Conservation (phyloP, 2,329 filamentous ascomycete species). For the Pseudocercospora vitis region DNA sequence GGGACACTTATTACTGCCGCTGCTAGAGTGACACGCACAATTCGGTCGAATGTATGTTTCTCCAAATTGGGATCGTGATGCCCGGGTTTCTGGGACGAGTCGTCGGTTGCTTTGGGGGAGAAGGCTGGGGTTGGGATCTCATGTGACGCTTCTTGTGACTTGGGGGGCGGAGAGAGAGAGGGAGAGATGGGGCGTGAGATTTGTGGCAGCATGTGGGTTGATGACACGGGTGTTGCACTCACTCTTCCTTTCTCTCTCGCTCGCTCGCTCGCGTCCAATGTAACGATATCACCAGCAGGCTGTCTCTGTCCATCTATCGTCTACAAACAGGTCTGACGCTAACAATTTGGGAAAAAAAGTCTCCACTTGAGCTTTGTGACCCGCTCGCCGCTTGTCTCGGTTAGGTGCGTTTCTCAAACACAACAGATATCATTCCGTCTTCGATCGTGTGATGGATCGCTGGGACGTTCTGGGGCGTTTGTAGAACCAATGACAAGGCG, state of each 20-base stretch:
- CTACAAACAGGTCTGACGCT: neutral
- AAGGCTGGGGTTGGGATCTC: slow-evolving; percentile 6
- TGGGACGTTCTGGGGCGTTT: slow-evolving; percentile 12
- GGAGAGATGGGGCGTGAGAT: too few species aligned
- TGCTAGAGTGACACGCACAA: slow-evolving; percentile 7
- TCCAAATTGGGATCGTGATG: slow-evolving; percentile 6
- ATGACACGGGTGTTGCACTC: slow-evolving; percentile 1
- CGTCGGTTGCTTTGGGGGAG: too few species aligned
- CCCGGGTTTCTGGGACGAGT: slow-evolving; percentile 11
- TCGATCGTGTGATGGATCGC: slow-evolving; percentile 23
- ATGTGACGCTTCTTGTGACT: slow-evolving; percentile 17
- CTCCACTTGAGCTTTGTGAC: neutral
- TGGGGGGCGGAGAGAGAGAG: too few species aligned
- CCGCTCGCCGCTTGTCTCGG: neutral
- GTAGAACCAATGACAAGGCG: slow-evolving; percentile 22
- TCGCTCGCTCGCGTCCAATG: too few species aligned
- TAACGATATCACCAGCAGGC: slow-evolving; percentile 6
- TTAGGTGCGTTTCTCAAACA: slow-evolving; percentile 20
- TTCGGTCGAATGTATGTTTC: slow-evolving; percentile 9
- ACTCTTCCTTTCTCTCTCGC: slow-evolving; percentile 4
- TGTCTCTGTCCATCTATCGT: neutral
- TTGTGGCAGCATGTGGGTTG: too few species aligned
- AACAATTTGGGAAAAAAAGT: neutral
- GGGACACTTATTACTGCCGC: neutral
- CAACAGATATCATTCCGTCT: slow-evolving; percentile 20